Evolutionary conservation across 2,329 filamentous ascomycete genomes (phyloP), one percentile per base, ranked within the genome.

Genomic region (Stachybotrys echinatus): DNA sequence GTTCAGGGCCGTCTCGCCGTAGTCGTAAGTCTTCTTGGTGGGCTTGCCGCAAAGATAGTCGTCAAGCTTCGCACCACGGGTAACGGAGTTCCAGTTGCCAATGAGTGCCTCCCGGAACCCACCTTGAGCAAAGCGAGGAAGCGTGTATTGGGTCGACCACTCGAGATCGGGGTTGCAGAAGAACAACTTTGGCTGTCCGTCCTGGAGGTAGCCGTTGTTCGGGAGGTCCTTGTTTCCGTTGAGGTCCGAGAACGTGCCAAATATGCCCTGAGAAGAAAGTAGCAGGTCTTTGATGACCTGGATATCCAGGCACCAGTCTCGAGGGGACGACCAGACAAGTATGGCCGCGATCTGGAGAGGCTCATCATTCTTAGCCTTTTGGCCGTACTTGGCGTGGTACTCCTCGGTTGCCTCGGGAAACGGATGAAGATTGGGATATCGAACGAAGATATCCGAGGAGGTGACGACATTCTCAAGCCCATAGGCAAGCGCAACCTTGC

Each of bases 101-200:
- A 80, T 73, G 3, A 89, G 68, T 0, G 84, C 81, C 50, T 80
- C 80, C 12, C 77, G 74, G 65, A 89, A 89, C 0, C 79, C 85
- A 22, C 86, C 86, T 61, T 89, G 86, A 2, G 85, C 86, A 5
- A 89, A 72, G 19, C 86, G 80, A 0, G 85, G 83, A 5, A 84
- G 74, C 47, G 79, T 76, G 61, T 88, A 85, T 19, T 79, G 76
- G 1, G 84, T 81, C 3, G 84, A 83, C 85, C 84, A 89, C 63
- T 81, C 76, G 31, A 89, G 67, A 62, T 90, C 86, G 0, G 84
- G 83, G 60, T 89, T 89, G 19, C 79, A 84, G 66, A 87, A 89
- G 66, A 81, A 88, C 1, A 89, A 64, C 12, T 70, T 69, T 0
- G 87, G 85, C 61, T 88, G 86, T 2, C 71, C 74, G 58, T 88